Base-by-base conservation (phyloP, 768 basidiomycete species). In the Ramaria sp. region DNA sequence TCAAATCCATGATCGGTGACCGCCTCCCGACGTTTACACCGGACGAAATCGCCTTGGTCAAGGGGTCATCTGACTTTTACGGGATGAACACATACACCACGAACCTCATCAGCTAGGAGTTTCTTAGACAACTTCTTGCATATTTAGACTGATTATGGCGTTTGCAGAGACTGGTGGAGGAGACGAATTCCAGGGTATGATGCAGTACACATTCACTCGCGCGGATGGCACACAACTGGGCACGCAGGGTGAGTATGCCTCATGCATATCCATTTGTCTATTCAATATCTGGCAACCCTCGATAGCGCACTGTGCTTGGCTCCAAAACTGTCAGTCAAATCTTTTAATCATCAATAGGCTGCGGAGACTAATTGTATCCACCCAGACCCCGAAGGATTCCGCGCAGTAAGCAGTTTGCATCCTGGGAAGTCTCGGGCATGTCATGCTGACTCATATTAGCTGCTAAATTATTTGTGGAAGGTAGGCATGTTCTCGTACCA, bases 81-180 rank as follows among this genome's bases (percentile, higher is more conserved):
- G 82, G 82, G 30, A 78, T 83, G 76, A 84, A 83, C 65, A 82
- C 82, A 0, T 84, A 85, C 62, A 82, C 82, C 4, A 83, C 80
- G 10, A 78, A 81, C 59, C 71, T 84, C 45, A 75, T 73, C 64
- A 71, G 81, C 81, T 43, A 60, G 78, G 61, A 5, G 10, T 66
- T 44, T 30, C 30, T n/a, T 48, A 43, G 37, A 37, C n/a, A 5
- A 47, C 25, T 30, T 24, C 27, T 42, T 27, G 6, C 18, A 34
- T 15, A 30, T 16, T 10, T 56, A 22, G 15, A 43, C 57, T 30
- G 39, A 47, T 22, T 24, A 12, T 8, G 7, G 8, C n/a, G 15
- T 27, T 2, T 55, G 48, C 47, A 82, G 79, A 74, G 60, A 76
- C 75, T 32, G 81, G 81, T 10, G 79, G 79, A 2, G 72, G 75